phyloP scores from a whole-genome alignment of 768 basidiomycete species.

The Mycena crocata region DNA sequence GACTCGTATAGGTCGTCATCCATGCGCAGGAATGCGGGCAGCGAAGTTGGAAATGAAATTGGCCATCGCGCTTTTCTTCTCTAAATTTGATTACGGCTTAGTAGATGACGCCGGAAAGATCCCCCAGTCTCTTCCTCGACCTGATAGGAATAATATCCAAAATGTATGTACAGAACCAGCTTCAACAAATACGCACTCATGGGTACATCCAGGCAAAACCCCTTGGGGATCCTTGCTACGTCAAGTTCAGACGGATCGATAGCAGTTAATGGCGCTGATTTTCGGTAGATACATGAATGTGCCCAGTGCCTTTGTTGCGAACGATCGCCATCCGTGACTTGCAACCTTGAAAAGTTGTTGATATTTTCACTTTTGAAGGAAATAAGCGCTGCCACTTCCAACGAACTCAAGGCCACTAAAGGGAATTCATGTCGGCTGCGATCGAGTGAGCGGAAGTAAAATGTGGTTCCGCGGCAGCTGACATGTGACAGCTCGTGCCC shows the following conservation, averaged over 20 bases:
- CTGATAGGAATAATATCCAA: slow-evolving; percentile 18
- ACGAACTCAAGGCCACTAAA: too few relatives aligned
- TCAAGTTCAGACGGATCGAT: neutral
- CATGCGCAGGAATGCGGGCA: slow-evolving; percentile 45
- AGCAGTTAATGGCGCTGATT: neutral
- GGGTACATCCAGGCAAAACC: slow-evolving; percentile 10
- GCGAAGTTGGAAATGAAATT: slow-evolving; percentile 31
- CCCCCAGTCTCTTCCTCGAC: slow-evolving; percentile 18
- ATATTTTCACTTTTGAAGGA: too few relatives aligned
- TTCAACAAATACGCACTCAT: neutral
- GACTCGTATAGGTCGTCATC: slow-evolving; percentile 48
- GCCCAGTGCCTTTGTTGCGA: too few relatives aligned
- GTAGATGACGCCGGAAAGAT: slow-evolving; percentile 23
- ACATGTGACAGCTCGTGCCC: too few relatives aligned
- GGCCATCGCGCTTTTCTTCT: slow-evolving; percentile 26
- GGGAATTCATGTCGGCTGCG: neutral
- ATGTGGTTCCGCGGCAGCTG: neutral
- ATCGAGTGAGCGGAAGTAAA: neutral
- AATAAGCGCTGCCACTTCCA: too few relatives aligned
- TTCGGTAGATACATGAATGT: too few relatives aligned
- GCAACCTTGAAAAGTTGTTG: too few relatives aligned
- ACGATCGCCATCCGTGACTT: too few relatives aligned
- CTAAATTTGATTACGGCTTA: slow-evolving; percentile 24
- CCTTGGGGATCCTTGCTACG: slow-evolving; percentile 8
- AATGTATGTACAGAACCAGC: neutral